Evolutionary conservation across 2,329 filamentous ascomycete species (phyloP), one percentile per base, ranked within the genome.

Genomic region (Fusarium avenaceum): DNA sequence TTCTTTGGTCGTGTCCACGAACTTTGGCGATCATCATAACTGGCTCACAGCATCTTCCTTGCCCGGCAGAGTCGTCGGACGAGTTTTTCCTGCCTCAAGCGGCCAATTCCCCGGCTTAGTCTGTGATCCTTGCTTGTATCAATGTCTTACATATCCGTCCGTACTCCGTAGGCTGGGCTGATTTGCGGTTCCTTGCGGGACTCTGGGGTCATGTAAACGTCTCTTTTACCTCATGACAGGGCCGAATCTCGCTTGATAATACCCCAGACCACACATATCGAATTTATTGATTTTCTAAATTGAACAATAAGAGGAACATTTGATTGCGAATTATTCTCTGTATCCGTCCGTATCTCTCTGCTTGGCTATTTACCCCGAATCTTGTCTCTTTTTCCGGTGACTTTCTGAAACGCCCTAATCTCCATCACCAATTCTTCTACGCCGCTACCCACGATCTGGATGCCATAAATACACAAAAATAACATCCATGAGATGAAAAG

Each of bases 401-500:
- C 48, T 42, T 65, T 65, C 54, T 74, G 72, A 74, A 74, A 74
- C 72, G 68, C 51, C 32, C 56, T 71, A 72, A 69, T 72, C 60
- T 72, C 61, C 62, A 63, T 55, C 26, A 46, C 22, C 52, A 60
- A 51, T 50, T 51, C 30, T 55, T 39, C 33, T 35, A 42, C 46
- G 35, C 50, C 45, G n/a, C 32, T 52, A 38, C 57, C 57, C 59
- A 53, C 40, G 54, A 47, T 35, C 39, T 9, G 44, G 38, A 63
- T 42, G 32, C 50, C 58, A 63, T 58, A 47, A 47, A 30, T 57
- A 40, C 28, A 56, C 40, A 13, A 39, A 49, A 11, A 62, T 33
- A 46, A 62, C 20, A 45, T 43, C 15, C 22, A 7, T 35, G 28
- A 30, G 28, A 30, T 30, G 4, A 38, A 42, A 28, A 33, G 47